Conservation (phyloP, 129 eudicot genomes). For the Deinandra increscens region DNA sequence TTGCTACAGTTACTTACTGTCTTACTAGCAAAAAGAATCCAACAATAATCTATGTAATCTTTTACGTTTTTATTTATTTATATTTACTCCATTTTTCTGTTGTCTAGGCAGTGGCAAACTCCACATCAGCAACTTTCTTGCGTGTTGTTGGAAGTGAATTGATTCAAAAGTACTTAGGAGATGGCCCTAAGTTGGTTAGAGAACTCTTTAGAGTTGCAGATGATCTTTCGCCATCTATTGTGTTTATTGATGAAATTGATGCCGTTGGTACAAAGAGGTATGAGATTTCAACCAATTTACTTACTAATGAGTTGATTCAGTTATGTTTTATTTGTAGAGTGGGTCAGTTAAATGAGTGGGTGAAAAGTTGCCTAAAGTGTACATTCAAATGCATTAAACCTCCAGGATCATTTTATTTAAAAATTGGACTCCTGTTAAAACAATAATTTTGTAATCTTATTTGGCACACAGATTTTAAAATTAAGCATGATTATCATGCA, state of each 20-base stretch:
- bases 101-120: conserved; percentile 87
- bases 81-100: not conserved
- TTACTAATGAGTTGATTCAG: not conserved
- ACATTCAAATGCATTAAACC: not conserved
- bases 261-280: conserved; percentile 93
- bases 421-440: not conserved
- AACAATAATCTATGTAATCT: not conserved
- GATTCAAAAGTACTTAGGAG: conserved; percentile 91
- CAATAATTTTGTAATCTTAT: not conserved
- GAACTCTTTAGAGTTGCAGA: conserved; percentile 95
- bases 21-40: not conserved
- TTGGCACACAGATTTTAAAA: not conserved
- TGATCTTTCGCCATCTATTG: conserved; percentile 88
- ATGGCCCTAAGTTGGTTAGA: conserved; percentile 90
- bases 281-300: not conserved
- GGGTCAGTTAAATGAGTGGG: not conserved
- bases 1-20: too few relatives aligned
- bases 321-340: not conserved
- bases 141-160: conserved; percentile 97
- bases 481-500: conserved; percentile 22
- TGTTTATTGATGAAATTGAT: conserved; percentile 92
- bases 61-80: not conserved
- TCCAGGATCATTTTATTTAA: not conserved
- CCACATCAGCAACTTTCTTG: conserved; percentile 89
- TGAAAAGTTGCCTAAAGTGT: not conserved